Base-by-base conservation (phyloP, 108 stramenopile genomes). In the Skeletonema grethae region DNA sequence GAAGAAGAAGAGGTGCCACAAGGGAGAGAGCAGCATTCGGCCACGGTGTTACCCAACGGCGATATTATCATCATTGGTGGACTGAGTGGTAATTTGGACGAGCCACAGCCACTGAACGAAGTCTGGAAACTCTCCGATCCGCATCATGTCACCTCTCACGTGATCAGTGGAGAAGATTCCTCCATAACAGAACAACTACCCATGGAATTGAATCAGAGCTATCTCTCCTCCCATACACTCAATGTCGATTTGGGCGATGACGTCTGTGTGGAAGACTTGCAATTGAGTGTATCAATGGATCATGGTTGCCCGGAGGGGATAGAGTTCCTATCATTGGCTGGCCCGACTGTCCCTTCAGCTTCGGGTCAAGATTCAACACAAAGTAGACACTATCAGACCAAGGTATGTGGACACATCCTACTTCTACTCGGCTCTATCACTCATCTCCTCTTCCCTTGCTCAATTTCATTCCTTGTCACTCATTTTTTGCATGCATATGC, bases 1-100 rank as follows among this genome's bases (percentile, higher is more conserved):
- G 28, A 7, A 24, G 45, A 61, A 5, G 67, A 43, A 20, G 41
- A 16, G 10, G 12, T 25, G 16, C 79, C 79, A 1, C 28, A 25
- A 22, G 74, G 62, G 1, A 61, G 79, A 59, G 79, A 80, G 45
- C 79, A 80, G 32, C 79, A 80, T 64, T 70, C 68, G 2, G 56
- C 59, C 35, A 70, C 79, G 8, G 63, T 43, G 15, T 24, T 80
- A 4, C 61, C 79, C 16, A 67, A 80, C 18, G 72, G 72, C 10
- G 57, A 61, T 16, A 70, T 75, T 18, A 41, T 75, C 25, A 25
- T 80, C 1, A 64, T 80, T 45, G 79, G 73, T 12, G 79, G 79
- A 12, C 2, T 70, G 12, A 60, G 69, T 6, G 70, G 67, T 25
- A 57, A 18, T 63, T 50, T 38, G 36, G 36, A 38, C 11, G 65